Evolutionary conservation across 1,139 yeast genomes (phyloP).

Genomic region (Entelexis sorbosivorans): DNA sequence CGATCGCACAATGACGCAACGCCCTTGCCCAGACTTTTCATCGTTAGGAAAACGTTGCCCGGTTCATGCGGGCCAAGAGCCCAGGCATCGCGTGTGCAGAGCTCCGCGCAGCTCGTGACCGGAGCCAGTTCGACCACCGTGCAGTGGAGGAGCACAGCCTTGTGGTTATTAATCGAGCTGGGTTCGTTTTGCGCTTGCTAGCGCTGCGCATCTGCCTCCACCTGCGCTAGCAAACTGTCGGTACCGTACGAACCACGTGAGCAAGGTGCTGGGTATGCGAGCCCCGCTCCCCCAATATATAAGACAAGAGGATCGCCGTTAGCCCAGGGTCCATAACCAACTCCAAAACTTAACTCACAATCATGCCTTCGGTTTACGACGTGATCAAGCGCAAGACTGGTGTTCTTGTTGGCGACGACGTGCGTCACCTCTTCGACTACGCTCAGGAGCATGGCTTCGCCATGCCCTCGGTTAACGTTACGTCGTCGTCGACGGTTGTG

Average conservation of each 20-base stretch:
- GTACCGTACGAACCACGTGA: conserved; percentile 8
- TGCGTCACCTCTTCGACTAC: conserved; percentile 74
- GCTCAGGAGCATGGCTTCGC: conserved; percentile 93
- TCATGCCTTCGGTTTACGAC: conserved; percentile 32
- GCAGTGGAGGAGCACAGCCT: no score
- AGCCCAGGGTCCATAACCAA: neutral
- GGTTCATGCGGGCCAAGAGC: neutral
- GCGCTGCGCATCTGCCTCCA: neutral
- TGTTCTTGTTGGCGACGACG: conserved; percentile 98
- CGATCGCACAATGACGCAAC: conserved; percentile 10
- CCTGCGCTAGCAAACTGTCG: conserved; percentile 4
- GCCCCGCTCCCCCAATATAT: conserved; percentile 4
- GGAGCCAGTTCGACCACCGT: no score
- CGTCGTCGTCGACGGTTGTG: conserved; percentile 93
- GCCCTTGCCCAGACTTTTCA: conserved; percentile 2
- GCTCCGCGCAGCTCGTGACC: neutral
- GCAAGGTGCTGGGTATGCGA: conserved; percentile 2
- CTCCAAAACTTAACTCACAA: neutral
- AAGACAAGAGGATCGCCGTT: neutral
- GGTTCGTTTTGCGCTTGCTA: neutral
- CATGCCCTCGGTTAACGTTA: conserved; percentile 96
- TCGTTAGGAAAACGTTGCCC: neutral
- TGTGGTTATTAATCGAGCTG: neutral
- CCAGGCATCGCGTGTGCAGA: no score
- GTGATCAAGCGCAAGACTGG: conserved; percentile 86